Percentiles rank a stretch among this genome's conserved stretches.
These are phyloP conservation scores for Exophiala oligosperma DNA, from an alignment of 2,329 filamentous ascomycete species.

Conservation along the genomic window DNA sequence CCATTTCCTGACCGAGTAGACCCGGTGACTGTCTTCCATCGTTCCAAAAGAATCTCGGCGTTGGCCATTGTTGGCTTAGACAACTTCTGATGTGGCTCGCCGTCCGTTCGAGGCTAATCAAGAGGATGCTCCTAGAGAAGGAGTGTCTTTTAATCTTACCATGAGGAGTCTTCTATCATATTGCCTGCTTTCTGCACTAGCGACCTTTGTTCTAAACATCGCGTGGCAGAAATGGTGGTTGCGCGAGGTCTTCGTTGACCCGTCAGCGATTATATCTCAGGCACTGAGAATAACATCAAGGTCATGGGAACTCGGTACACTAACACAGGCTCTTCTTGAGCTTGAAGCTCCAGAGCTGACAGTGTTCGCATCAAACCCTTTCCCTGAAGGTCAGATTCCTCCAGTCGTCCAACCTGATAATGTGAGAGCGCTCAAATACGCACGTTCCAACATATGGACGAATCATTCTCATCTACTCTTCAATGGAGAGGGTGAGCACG, in stretches of 20 bases:
- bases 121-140: too few species aligned
- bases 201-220: background rate
- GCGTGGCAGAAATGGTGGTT: background rate
- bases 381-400: slow-evolving; percentile 1
- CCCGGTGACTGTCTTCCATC: too few species aligned
- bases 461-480: background rate
- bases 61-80: too few species aligned
- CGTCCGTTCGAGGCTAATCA: too few species aligned
- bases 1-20: too few species aligned
- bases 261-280: background rate
- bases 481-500: background rate
- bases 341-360: slow-evolving; percentile 17
- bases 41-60: too few species aligned
- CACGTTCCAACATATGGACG: background rate
- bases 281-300: background rate
- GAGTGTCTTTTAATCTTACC: too few species aligned
- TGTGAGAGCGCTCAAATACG: background rate
- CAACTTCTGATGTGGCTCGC: too few species aligned
- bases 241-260: background rate
- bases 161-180: too few species aligned
- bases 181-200: background rate
- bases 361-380: slow-evolving; percentile 9
- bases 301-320: slow-evolving; percentile 11
- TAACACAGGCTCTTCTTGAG: slow-evolving; percentile 23
- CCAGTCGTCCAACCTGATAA: background rate